These are phyloP conservation scores for Collybia sp. DNA, from an alignment of 768 basidiomycete genomes.

Conservation along the genomic window DNA sequence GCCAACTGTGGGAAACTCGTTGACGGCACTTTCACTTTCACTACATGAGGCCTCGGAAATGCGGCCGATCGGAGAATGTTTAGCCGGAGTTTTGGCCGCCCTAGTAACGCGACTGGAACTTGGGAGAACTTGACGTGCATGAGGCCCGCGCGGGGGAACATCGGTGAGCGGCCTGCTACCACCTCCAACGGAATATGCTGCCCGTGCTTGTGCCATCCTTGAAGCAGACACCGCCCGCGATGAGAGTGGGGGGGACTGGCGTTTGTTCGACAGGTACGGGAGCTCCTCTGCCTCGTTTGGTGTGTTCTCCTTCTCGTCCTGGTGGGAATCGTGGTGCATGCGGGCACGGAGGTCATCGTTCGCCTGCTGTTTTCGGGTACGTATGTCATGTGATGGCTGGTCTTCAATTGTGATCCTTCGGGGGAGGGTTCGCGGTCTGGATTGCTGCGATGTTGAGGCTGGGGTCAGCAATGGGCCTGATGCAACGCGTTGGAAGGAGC, in stretches of 20 bases:
- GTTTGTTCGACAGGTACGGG: conserved; percentile 17
- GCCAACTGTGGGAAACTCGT: conserved; percentile 10
- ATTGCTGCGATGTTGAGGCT: conserved; percentile 13
- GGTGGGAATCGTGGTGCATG: conserved; percentile 18
- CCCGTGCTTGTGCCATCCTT: conserved; percentile 15
- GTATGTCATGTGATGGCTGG: conserved; percentile 15
- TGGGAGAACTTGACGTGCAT: conserved; percentile 37
- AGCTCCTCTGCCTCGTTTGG: conserved; percentile 33
- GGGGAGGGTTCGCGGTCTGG: conserved; percentile 28
- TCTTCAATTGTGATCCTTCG: conserved; percentile 43
- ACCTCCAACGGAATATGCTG: conserved; percentile 16
- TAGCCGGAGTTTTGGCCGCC: conserved; percentile 33
- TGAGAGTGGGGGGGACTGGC: conserved; percentile 28
- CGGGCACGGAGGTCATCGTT: conserved; percentile 9
- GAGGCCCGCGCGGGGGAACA: conserved; percentile 27
- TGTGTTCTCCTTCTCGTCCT: conserved; percentile 48
- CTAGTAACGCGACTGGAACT: conserved; percentile 44
- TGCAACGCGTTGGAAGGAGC: neutral
- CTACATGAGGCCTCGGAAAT: conserved; percentile 37
- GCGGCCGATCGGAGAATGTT: conserved; percentile 35
- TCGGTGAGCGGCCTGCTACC: conserved; percentile 25
- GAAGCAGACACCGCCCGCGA: conserved; percentile 24
- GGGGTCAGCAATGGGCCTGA: conserved; percentile 10
- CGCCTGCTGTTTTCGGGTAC: conserved; percentile 9
- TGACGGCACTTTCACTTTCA: conserved; percentile 27